Base-by-base conservation (phyloP, 768 basidiomycete genomes). In the Russula abietina region DNA sequence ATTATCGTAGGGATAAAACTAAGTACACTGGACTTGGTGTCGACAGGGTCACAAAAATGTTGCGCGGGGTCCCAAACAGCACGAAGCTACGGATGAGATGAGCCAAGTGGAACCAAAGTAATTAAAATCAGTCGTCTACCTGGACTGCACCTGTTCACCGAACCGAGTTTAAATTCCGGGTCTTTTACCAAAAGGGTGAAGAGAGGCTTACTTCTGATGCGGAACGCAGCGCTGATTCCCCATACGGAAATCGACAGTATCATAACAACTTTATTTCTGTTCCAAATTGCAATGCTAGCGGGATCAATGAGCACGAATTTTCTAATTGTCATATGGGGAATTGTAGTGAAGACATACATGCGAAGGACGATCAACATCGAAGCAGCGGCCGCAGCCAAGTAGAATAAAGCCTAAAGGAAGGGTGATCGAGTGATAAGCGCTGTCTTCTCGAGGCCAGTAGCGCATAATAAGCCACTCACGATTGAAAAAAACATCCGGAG, bases 251-350 rank as follows among this genome's bases (percentile, higher is more conserved):
- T 12, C 9, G 48, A 17, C 3, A 54, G 4, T 16, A 6, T 14
- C 2, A 39, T 3, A 3, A 48, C 45, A n/a, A 30, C 10, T 16
- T 19, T 49, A 28, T 36, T 43, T 32, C 45, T 54, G 17, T 55
- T 46, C 60, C 60, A 61, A 14, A 61, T 46, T 0, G 53, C 60
- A 30, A 61, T 14, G 19, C 57, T 58, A 36, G 26, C 22, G 9
- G 19, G 2, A 11, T 7, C 22, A 3, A 28, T 58, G 19, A 58
- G 24, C 11, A 28, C n/a, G n/a, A 17, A 14, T 26, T n/a, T n/a
- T 7, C 30, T 6, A 19, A 19, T 19, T 19, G 8, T 14, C 14
- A 7, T 11, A 26, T 4, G 49, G 8, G 49, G 6, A 17, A 19
- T 19, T 7, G 28, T 17, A 16, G 7, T 9, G 5, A 22, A 22